A percentile compares a stretch with the other conserved stretches of the same genome.
Conservation (phyloP, 2,329 filamentous ascomycete species). For the Penicillium sp. region DNA sequence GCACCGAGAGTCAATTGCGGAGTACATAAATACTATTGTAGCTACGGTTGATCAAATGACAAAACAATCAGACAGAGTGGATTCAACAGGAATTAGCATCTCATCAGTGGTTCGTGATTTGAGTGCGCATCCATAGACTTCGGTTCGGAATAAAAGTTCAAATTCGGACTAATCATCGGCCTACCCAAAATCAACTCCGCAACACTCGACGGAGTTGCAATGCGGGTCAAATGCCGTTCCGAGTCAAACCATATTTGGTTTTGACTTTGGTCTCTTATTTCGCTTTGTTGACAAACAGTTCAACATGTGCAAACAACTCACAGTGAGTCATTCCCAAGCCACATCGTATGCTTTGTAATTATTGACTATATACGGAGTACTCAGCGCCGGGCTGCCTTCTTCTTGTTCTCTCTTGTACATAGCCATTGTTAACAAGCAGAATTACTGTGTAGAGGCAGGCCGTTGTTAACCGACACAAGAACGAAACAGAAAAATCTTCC, state of each 20-base stretch:
- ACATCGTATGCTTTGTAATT: constrained; percentile 2
- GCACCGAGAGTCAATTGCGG: too few species aligned
- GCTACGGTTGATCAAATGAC: too few species aligned
- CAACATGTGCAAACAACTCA: neutral
- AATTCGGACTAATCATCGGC: constrained; percentile 6
- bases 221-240: neutral
- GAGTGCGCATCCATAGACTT: neutral
- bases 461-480: neutral
- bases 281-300: too few species aligned
- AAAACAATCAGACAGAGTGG: too few species aligned
- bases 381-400: too few species aligned
- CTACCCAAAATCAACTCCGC: neutral
- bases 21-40: too few species aligned
- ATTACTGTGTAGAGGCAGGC: too few species aligned
- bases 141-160: constrained; percentile 2
- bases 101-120: neutral
- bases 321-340: constrained; percentile 9
- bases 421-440: too few species aligned
- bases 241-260: neutral
- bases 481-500: too few species aligned
- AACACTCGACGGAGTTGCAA: neutral
- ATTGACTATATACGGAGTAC: too few species aligned
- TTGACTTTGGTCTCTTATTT: too few species aligned
- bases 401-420: too few species aligned
- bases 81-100: neutral